A percentile compares a stretch with the other conserved stretches of the same genome.
Conservation (phyloP, 164 flowering plant species). For the Platanus orientalis region DNA sequence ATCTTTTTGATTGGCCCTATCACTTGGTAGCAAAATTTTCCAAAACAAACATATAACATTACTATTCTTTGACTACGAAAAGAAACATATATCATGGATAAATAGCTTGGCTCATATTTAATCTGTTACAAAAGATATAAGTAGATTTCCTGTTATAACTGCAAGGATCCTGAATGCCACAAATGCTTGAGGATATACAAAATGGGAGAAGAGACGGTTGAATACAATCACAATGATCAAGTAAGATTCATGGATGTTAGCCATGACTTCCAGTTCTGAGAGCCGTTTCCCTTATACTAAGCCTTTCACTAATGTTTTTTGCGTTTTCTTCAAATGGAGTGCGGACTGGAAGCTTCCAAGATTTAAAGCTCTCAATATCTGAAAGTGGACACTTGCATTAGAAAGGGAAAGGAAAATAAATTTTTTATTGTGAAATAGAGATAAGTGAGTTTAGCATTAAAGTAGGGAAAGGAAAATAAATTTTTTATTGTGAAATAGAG, state of each 20-base stretch:
- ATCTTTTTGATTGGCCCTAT: no score
- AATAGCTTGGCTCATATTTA: no score
- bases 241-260: constrained; percentile 54
- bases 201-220: not conserved
- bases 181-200: not conserved
- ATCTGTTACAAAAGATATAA: not conserved
- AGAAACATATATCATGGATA: no score
- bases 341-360: constrained; percentile 45
- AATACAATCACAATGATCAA: constrained; percentile 45
- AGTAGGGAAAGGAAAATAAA: no score
- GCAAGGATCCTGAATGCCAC: no score
- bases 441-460: no score
- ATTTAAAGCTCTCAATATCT: constrained; percentile 44
- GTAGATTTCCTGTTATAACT: no score
- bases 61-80: no score
- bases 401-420: constrained; percentile 59
- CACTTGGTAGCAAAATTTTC: no score
- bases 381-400: constrained; percentile 70
- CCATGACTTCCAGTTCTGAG: constrained; percentile 59
- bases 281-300: constrained; percentile 68
- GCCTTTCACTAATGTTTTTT: constrained; percentile 53
- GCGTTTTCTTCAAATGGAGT: constrained; percentile 54
- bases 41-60: no score
- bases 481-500: no score
- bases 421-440: no score